Evolutionary conservation across 805 yeast species (phyloP).

Genomic region (Grigorovia humatica): DNA sequence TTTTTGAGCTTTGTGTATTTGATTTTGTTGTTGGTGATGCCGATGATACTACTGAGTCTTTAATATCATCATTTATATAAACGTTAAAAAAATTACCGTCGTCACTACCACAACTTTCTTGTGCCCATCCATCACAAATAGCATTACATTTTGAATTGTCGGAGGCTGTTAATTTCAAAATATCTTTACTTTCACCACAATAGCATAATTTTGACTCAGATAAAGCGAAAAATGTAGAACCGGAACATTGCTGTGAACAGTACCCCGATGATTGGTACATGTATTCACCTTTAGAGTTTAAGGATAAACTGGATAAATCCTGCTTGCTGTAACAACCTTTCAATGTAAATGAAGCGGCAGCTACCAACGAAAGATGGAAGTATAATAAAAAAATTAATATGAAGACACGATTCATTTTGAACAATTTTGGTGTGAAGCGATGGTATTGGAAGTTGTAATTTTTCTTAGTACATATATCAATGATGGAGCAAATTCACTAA

Average conservation of each 20-base stretch:
- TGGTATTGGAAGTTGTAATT: background rate
- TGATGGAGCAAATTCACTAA: too few relatives aligned
- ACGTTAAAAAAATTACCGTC: constrained; percentile 33
- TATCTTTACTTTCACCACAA: constrained; percentile 45
- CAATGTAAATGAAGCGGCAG: constrained; percentile 9
- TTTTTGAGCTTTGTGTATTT: too few relatives aligned
- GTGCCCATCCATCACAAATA: constrained; percentile 52
- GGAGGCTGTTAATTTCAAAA: constrained; percentile 30
- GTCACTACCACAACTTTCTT: constrained; percentile 58
- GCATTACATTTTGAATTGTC: constrained; percentile 34
- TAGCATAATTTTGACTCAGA: constrained; percentile 48
- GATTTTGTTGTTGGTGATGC: background rate
- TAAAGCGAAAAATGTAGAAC: constrained; percentile 41
- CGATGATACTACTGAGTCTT: background rate
- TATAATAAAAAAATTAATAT: too few relatives aligned
- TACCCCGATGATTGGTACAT: constrained; percentile 49
- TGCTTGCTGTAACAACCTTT: constrained; percentile 32
- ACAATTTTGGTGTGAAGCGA: background rate
- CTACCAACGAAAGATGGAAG: background rate
- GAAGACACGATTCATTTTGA: background rate
- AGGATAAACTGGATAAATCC: constrained; percentile 15
- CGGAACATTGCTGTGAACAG: constrained; percentile 46
- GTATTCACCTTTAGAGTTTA: constrained; percentile 36
- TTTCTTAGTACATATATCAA: background rate
- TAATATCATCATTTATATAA: constrained; percentile 28